Evolutionary conservation across 768 basidiomycete genomes (phyloP).

Genomic region (Boletus patriciae): DNA sequence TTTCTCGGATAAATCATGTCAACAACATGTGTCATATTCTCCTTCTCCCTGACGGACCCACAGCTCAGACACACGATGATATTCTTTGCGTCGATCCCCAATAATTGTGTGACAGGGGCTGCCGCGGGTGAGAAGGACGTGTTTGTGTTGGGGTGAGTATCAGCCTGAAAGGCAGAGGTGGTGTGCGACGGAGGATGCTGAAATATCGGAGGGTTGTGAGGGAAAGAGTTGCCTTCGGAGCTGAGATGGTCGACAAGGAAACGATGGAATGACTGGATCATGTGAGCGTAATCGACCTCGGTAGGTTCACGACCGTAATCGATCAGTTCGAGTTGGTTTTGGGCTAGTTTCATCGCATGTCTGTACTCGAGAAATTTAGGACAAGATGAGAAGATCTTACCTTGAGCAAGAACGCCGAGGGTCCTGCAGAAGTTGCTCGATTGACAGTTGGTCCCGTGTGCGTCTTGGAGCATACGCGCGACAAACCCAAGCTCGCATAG

Average conservation of each 20-base stretch:
- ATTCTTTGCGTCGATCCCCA: constrained; percentile 79
- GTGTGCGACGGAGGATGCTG: constrained; percentile 20
- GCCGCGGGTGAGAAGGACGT: constrained; percentile 39
- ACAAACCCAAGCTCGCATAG: constrained; percentile 95
- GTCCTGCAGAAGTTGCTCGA: constrained; percentile 96
- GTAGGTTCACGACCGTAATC: constrained; percentile 79
- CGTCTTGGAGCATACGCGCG: constrained; percentile 94
- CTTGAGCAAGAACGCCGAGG: constrained; percentile 84
- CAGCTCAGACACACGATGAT: constrained; percentile 75
- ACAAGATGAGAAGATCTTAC: constrained; percentile 40
- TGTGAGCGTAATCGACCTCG: constrained; percentile 78
- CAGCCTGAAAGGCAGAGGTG: constrained; percentile 17
- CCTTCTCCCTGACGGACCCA: constrained; percentile 67
- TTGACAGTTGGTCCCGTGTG: constrained; percentile 91
- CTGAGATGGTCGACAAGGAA: constrained; percentile 87
- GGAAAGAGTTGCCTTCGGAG: constrained; percentile 66
- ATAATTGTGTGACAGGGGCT: constrained; percentile 81
- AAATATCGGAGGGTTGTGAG: constrained; percentile 58
- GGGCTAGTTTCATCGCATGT: constrained; percentile 38
- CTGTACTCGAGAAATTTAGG: neutral
- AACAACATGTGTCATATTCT: constrained; percentile 76
- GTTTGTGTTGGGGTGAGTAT: constrained; percentile 13
- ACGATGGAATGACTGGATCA: constrained; percentile 94
- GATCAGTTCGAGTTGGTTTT: constrained; percentile 82
- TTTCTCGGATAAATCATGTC: constrained; percentile 87